Base-by-base conservation (phyloP, 176 grass and related monocot species). In the Hordeum vulgare region DNA sequence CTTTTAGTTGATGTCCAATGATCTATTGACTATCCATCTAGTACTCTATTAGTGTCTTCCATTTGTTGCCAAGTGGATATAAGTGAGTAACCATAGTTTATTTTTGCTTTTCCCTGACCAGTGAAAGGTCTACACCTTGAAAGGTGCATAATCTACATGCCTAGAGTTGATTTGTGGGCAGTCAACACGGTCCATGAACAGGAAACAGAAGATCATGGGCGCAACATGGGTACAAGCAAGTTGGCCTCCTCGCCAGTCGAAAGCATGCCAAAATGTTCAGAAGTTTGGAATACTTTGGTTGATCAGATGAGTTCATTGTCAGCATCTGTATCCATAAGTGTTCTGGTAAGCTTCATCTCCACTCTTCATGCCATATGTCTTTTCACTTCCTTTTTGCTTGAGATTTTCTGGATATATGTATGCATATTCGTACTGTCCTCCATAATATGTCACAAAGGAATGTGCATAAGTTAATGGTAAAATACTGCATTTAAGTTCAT, bases 81-180 rank as follows among this genome's bases (percentile, higher is more conserved):
- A 11, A 58, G 41, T 64, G 69, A 77, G 57, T 81, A 76, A 84
- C 66, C 21, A 85, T 23, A 70, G 10, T 64, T 68, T 64, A 18
- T 76, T 85, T 23, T 71, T 23, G 24, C 39, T 86, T 76, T 77
- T 86, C 60, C 20, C 66, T 88, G 7, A 81, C 44, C 75, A 98
- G 96, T 87, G 78, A 98, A 91, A 89, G 95, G 89, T 64, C 62
- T 87, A 78, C 93, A 88, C 72, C 53, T 93, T 49, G 89, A 91
- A 72, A 95, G 93, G 77, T 95, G 93, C 72, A 85, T 98, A 54
- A 93, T 98, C 79, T 98, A 93, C 89, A 95, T 98, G 90, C 96
- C 96, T 63, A 91, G 96, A 88, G 88, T 98, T 78, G 96, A 98
- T 91, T 79, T 98, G 41, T 98, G 96, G 96, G 91, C 96, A 28